These are phyloP conservation scores for Cucumis cinereus DNA, from an alignment of 306 rosid genomes.

Conservation along the genomic window DNA sequence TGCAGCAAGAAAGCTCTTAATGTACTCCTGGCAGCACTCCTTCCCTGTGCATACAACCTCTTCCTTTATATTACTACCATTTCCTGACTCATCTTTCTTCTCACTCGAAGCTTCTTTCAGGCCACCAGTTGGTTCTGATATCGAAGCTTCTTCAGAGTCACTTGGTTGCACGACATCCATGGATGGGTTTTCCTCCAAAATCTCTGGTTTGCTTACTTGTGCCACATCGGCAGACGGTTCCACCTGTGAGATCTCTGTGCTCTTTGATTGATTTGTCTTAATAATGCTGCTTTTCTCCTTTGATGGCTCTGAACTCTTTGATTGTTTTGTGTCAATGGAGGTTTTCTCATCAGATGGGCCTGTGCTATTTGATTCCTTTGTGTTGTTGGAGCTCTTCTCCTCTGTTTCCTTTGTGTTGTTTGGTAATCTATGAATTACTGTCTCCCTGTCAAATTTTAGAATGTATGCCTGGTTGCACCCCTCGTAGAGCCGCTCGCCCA, in stretches of 20 bases:
- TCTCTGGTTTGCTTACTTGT: neutral
- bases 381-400: neutral
- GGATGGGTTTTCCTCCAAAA: neutral
- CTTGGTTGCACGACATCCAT: neutral
- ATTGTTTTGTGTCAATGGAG: neutral
- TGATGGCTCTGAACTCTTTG: neutral
- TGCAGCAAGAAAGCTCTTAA: conserved; percentile 30
- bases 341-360: neutral
- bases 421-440: conserved; percentile 11
- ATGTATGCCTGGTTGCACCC: conserved; percentile 26
- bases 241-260: neutral
- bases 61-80: neutral
- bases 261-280: neutral
- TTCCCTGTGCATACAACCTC: conserved; percentile 23
- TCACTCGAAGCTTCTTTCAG: neutral
- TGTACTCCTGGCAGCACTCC: conserved; percentile 25
- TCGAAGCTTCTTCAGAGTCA: neutral
- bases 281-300: neutral
- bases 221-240: neutral
- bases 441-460: conserved; percentile 21
- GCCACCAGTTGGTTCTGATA: neutral
- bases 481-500: conserved; percentile 33
- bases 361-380: neutral
- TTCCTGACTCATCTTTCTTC: neutral
- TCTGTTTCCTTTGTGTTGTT: neutral